A percentile compares a stretch with the other conserved stretches of the same genome.
These are phyloP conservation scores for Gryganskiella cystojenkinii DNA, from an alignment of 192 early-diverging fungal genomes.

Conservation along the genomic window DNA sequence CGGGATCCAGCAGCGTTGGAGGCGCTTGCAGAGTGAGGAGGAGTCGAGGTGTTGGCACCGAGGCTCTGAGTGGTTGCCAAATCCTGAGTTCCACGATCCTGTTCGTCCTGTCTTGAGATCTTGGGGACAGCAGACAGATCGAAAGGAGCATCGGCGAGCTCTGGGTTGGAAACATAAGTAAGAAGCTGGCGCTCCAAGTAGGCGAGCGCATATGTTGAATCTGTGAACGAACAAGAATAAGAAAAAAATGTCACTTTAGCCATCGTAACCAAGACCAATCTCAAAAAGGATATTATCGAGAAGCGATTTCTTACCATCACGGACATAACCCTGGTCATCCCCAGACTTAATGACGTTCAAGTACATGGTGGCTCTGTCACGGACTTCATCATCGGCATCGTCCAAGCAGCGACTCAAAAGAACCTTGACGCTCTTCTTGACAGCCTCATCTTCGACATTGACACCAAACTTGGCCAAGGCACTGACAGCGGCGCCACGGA, in stretches of 20 bases:
- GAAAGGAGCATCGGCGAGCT: slow-evolving; percentile 73
- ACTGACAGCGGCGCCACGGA: slow-evolving; percentile 96
- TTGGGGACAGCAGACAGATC: slow-evolving; percentile 83
- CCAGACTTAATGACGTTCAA: slow-evolving; percentile 76
- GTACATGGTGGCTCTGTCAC: slow-evolving; percentile 93
- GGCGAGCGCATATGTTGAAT: slow-evolving; percentile 87
- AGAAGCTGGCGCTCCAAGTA: slow-evolving; percentile 89
- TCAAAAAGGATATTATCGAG: too few relatives aligned
- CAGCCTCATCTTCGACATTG: slow-evolving; percentile 72
- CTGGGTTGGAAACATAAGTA: slow-evolving; percentile 82
- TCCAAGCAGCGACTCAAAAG: slow-evolving; percentile 94
- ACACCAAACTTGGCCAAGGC: slow-evolving; percentile 95
- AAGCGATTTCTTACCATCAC: slow-evolving; percentile 86
- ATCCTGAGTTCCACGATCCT: slow-evolving; percentile 72
- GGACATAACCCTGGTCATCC: slow-evolving; percentile 77
- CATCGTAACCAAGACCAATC: too few relatives aligned
- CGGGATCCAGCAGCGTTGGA: slow-evolving; percentile 42
- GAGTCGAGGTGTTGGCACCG: slow-evolving; percentile 33
- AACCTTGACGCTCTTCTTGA: slow-evolving; percentile 83
- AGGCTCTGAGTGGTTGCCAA: slow-evolving; percentile 39
- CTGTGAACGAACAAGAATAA: too few relatives aligned
- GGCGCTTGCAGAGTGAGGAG: slow-evolving; percentile 39
- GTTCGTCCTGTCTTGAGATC: slow-evolving; percentile 89
- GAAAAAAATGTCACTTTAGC: too few relatives aligned
- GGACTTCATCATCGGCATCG: slow-evolving; percentile 98